Evolutionary conservation across 805 yeast species (phyloP).

Genomic region (Komagataella pastoris): DNA sequence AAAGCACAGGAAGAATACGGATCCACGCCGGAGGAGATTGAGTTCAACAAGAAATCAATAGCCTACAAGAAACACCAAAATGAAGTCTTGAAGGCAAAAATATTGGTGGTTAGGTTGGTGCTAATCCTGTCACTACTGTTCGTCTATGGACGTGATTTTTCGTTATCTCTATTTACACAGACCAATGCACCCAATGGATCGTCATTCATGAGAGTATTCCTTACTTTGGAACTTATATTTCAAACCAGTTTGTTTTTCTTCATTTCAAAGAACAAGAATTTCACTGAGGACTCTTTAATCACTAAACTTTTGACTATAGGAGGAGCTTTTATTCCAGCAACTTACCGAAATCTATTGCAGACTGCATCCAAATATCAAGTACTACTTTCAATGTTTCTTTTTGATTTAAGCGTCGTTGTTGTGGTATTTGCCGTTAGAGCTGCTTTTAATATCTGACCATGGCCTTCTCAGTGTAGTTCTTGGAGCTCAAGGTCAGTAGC

Average conservation of each 20-base stretch:
- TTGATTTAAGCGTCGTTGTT: slow-evolving; percentile 15
- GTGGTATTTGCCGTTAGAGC: slow-evolving; percentile 12
- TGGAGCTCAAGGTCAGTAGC: background rate
- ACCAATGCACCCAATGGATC: background rate
- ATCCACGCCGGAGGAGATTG: slow-evolving; percentile 5
- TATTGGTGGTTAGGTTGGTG: slow-evolving; percentile 8
- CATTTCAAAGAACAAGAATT: slow-evolving; percentile 4
- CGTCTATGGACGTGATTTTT: slow-evolving; percentile 2
- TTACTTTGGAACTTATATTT: slow-evolving; percentile 3
- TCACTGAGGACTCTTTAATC: slow-evolving; percentile 4
- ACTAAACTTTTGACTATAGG: slow-evolving; percentile 9
- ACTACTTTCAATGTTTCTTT: slow-evolving; percentile 9
- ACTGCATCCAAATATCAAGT: slow-evolving; percentile 13
- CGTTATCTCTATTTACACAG: slow-evolving; percentile 3
- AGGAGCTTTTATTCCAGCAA: slow-evolving; percentile 11
- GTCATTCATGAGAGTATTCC: background rate
- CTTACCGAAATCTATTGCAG: slow-evolving; percentile 5
- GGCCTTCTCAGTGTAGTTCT: background rate
- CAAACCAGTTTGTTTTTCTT: slow-evolving; percentile 6
- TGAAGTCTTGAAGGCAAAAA: slow-evolving; percentile 6
- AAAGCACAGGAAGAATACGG: background rate
- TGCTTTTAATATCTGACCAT: slow-evolving; percentile 1
- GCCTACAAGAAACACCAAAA: slow-evolving; percentile 6
- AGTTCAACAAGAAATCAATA: slow-evolving; percentile 5
- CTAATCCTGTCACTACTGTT: slow-evolving; percentile 4